phyloP scores from a whole-genome alignment of 495 filamentous ascomycete genomes.

The Talaromyces liani region DNA sequence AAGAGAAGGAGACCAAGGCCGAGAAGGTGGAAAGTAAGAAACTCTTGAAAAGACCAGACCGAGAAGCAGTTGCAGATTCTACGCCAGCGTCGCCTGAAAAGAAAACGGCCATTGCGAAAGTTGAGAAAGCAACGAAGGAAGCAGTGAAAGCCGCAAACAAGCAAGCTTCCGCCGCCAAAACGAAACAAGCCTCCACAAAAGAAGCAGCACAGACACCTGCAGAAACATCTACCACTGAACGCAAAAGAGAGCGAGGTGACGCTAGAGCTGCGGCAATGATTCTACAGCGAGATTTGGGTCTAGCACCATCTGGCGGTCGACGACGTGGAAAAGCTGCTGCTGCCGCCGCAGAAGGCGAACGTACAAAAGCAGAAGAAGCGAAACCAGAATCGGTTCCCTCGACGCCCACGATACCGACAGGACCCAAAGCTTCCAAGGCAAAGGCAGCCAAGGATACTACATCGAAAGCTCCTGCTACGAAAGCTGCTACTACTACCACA shows the following conservation, averaged over 20 bases:
- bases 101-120: conserved; percentile 27
- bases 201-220: conserved; percentile 14
- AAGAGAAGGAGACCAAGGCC: conserved; percentile 50
- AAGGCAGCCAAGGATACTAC: conserved; percentile 12
- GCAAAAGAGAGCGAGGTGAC: conserved; percentile 60
- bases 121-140: conserved; percentile 61
- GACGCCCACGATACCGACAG: conserved; percentile 2
- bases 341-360: conserved; percentile 17
- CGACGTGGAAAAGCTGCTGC: conserved; percentile 32
- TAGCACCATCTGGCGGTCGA: conserved; percentile 52
- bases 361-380: conserved; percentile 31
- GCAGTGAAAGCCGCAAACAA: conserved; percentile 75
- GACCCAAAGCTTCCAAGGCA: conserved; percentile 13
- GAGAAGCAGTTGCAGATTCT: conserved; percentile 28
- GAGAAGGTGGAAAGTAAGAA: conserved; percentile 50
- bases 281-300: conserved; percentile 80
- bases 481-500: neutral
- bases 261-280: conserved; percentile 74
- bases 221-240: conserved; percentile 27
- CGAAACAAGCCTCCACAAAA: conserved; percentile 22
- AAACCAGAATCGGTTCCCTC: conserved; percentile 13
- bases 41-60: conserved; percentile 34
- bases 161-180: conserved; percentile 36
- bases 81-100: conserved; percentile 32
- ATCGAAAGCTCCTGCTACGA: conserved; percentile 10